A percentile compares a stretch with the other conserved stretches of the same genome.
These are phyloP conservation scores for Cucurbita pepo DNA, from an alignment of 306 rosid genomes.

Conservation along the genomic window DNA sequence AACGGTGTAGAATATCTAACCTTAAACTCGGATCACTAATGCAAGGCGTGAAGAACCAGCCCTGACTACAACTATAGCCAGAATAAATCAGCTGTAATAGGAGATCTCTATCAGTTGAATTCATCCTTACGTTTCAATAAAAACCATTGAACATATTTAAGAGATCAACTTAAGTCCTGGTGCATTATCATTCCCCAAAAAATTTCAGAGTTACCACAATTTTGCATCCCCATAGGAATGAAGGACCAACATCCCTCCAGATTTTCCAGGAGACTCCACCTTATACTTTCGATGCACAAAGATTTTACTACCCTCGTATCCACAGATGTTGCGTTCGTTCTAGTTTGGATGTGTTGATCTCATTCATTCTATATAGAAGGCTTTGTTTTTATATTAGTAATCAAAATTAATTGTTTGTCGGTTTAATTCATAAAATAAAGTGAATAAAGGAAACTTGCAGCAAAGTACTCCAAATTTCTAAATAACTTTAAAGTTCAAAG, in stretches of 20 bases:
- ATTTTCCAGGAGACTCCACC: background rate
- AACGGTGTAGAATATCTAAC: slow-evolving; percentile 20
- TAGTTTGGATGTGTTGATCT: background rate
- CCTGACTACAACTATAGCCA: slow-evolving; percentile 84
- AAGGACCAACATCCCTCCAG: background rate
- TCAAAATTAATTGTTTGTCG: background rate
- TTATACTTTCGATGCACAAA: background rate
- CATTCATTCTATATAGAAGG: background rate
- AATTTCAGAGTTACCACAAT: background rate
- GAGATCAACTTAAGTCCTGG: background rate
- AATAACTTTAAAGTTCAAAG: background rate
- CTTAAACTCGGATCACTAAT: slow-evolving; percentile 76
- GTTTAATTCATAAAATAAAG: background rate
- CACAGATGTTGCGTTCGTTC: background rate
- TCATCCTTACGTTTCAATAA: background rate
- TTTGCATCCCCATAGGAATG: background rate
- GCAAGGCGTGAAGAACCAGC: slow-evolving; percentile 97
- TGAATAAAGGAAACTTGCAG: background rate
- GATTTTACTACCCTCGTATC: background rate
- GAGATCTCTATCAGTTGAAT: background rate
- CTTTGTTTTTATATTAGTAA: background rate
- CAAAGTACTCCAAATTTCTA: background rate
- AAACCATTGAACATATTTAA: background rate
- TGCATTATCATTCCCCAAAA: too few relatives aligned
- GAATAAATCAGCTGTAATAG: slow-evolving; percentile 61